phyloP scores from a whole-genome alignment of 768 basidiomycete species.

The Coprinopsis sp. region DNA sequence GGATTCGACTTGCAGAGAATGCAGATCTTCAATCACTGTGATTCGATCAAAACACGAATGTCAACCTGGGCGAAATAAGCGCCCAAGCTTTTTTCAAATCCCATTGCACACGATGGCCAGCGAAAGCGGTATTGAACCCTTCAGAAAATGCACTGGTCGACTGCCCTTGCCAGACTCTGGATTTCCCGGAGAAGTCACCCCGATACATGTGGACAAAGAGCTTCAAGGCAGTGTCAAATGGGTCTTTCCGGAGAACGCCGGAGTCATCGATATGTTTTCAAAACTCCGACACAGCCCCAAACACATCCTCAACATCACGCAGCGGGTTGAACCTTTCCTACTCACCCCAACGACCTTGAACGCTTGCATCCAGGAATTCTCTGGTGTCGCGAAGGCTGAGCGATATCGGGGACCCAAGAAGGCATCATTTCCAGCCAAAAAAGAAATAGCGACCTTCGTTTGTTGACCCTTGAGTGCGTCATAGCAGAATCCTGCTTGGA shows the following conservation, averaged over 20 bases:
- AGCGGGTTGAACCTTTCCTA: not conserved
- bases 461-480: conserved; percentile 72
- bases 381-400: conserved; percentile 10
- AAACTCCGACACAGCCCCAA: not conserved
- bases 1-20: no score
- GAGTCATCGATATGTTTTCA: conserved; percentile 1
- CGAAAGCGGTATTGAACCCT: no score
- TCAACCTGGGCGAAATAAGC: no score
- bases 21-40: no score
- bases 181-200: no score
- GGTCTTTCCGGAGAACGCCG: not conserved
- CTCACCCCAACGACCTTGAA: not conserved
- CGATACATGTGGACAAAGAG: not conserved
- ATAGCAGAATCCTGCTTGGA: conserved; percentile 11
- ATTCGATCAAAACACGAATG: no score
- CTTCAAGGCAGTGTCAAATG: not conserved
- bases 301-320: not conserved
- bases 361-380: not conserved
- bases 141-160: no score
- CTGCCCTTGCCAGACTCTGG: no score
- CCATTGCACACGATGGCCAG: no score
- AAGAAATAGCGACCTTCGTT: conserved; percentile 77
- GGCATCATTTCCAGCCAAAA: conserved; percentile 72
- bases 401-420: conserved; percentile 10
- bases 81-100: no score